Base-by-base conservation (phyloP, 2,329 filamentous ascomycete genomes). In the Chaetomium sp. region DNA sequence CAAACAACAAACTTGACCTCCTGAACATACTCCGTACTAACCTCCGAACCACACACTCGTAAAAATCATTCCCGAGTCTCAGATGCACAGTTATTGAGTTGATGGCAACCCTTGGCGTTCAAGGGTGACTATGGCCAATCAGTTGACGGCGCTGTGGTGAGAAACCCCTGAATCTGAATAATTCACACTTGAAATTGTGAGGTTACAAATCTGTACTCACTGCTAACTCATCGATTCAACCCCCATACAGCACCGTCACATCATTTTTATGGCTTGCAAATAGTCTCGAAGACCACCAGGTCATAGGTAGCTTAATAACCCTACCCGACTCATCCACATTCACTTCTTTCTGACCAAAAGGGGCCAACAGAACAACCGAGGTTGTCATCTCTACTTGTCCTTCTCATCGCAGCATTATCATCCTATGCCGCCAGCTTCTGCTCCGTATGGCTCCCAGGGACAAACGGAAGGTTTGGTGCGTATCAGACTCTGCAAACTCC, bases 221-320 rank as follows among this genome's bases (percentile, higher is more conserved):
- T 8, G 42, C 42, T 47, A 21, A 47, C 16, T 19, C 35, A 42
- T 42, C 16, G 35, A 42, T 12, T 35, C 12, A 2, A 35, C 21
- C 21, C 53, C 25, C 31, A 9, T 31, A 0, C 38, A 85, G 82
- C 70, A 79, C 80, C 66, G 70, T 82, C 16, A 70, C 76, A 54
- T 83, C 81, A 2, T 83, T 84, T 71, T 70, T 80, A 51, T 84
- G 81, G 75, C 75, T 84, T 16, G 79, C 78, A 2, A 75, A 78
- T 66, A 80, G 77, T 7, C 71, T 83, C 13, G 78, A 83, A 64
- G 77, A 78, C 47, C 82, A 84, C 69, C 81, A 80, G 23, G 74
- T 85, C 60, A 79, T 81, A 67, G 80, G 83, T 81, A 66, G 80
- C 83, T 83, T 72, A 62, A 74, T 12, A 38, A n/a, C 9, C 25